Evolutionary conservation across 495 filamentous ascomycete species (phyloP), one percentile per base, ranked within the genome.

Genomic region (Lasiosphaeria ovina): DNA sequence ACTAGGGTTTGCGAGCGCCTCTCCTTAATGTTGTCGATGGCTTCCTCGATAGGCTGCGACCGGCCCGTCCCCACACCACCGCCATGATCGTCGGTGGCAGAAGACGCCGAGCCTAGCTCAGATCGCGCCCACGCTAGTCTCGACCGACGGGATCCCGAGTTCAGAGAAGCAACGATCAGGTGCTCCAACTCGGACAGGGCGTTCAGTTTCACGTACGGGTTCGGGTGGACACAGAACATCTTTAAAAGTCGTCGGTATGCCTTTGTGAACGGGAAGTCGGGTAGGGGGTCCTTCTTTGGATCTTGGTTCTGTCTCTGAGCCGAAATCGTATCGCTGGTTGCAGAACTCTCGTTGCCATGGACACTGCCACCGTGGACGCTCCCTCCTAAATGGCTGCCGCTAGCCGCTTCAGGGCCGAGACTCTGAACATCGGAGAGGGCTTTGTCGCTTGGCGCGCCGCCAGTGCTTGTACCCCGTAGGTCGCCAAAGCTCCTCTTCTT

Each of bases 151-250:
- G 65, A 66, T 11, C 67, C 70, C 16, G 86, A 79, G 57, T 86
- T 84, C 7, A 95, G 69, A 2, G 87, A 93, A 6, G 91, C 90
- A 35, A 91, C 77, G 59, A 96, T 88, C 40, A 97, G 74, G 45
- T 87, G 86, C 66, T 94, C 85, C 14, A 97, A 80, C 70, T 97
- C 91, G 53, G 86, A 87, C 3, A 97, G 80, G 0, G 90, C 89
- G 64, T 89, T 87, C 16, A 97, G 83, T 69, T 97, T 97, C 52
- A 86, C 82, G 65, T 87, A 90, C 0, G 93, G 93, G 66, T 95
- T 96, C 3, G 90, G 90, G 68, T 94, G 91, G 4, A 91, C 89
- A 16, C 92, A 94, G 65, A 97, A 96, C 68, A 90, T 92, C 54
- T 87, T 84, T 24, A 97, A 77, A 0, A 97, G 82, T 32, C 86